These are phyloP conservation scores for Penicillium palitans DNA, from an alignment of 2,329 filamentous ascomycete species.

Conservation along the genomic window DNA sequence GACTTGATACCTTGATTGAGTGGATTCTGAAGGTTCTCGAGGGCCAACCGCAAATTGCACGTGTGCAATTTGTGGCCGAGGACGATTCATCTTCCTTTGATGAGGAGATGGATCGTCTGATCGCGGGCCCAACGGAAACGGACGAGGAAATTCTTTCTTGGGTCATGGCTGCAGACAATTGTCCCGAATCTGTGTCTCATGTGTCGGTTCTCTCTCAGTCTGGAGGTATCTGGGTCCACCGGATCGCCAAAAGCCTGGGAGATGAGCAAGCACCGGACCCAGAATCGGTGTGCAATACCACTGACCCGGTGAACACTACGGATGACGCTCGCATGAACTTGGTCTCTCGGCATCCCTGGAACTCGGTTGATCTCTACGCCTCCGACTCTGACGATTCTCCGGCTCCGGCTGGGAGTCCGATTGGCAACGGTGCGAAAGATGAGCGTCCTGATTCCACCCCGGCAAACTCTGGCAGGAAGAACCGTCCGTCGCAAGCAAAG, in stretches of 20 bases:
- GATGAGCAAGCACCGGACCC: neutral
- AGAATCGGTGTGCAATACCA: neutral
- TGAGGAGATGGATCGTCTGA: neutral
- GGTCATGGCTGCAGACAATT: neutral
- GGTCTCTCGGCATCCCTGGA: neutral
- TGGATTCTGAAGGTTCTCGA: neutral
- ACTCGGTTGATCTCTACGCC: neutral
- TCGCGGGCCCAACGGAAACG: neutral
- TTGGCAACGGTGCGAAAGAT: neutral
- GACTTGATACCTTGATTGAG: neutral
- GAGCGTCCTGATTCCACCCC: neutral
- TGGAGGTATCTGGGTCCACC: conserved; percentile 3
- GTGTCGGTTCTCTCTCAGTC: neutral
- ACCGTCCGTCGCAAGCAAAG: conserved; percentile 4
- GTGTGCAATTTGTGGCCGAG: conserved; percentile 1
- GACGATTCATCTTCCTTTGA: neutral
- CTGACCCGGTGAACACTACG: neutral
- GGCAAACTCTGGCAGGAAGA: neutral
- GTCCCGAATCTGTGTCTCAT: neutral
- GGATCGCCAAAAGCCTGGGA: neutral
- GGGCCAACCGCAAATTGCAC: conserved; percentile 4
- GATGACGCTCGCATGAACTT: neutral
- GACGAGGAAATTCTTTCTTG: neutral
- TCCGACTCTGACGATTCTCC: neutral
- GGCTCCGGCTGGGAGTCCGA: neutral